Evolutionary conservation across 1,284 basidiomycete species (phyloP).

Genomic region (Mycosarcoma maydis): DNA sequence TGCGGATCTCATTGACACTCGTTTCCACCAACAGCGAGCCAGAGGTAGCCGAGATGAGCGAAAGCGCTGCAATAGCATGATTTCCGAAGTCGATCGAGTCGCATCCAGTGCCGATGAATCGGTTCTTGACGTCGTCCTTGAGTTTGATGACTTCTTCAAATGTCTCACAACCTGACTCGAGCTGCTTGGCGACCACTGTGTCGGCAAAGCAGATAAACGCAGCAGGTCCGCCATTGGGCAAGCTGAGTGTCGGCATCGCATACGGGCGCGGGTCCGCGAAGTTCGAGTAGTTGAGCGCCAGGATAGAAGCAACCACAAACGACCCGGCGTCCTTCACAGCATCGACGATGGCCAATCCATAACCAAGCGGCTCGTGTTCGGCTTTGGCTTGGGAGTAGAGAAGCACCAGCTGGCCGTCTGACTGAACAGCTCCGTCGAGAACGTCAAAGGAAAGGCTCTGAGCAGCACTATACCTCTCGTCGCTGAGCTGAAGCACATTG

Average conservation of each 20-base stretch:
- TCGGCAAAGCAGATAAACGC: constrained; percentile 60
- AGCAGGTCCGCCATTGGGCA: constrained; percentile 58
- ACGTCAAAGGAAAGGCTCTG: constrained; percentile 36
- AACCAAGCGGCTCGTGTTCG: constrained; percentile 30
- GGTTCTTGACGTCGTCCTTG: constrained; percentile 57
- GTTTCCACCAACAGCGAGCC: constrained; percentile 58
- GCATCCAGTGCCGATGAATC: constrained; percentile 62
- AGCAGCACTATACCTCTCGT: constrained; percentile 50
- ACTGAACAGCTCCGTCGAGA: constrained; percentile 35
- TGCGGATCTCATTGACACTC: constrained; percentile 34
- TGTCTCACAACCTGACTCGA: constrained; percentile 25
- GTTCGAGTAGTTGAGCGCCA: constrained; percentile 26
- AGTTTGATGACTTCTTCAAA: constrained; percentile 67
- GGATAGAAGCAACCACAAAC: constrained; percentile 33
- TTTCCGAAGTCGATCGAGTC: constrained; percentile 23
- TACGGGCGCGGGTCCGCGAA: constrained; percentile 55
- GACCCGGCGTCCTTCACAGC: constrained; percentile 32
- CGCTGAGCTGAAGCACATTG: constrained; percentile 40
- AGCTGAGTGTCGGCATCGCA: constrained; percentile 47
- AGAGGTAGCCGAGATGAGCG: constrained; percentile 58
- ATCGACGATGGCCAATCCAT: constrained; percentile 44
- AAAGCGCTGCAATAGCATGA: constrained; percentile 41
- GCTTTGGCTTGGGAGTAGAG: constrained; percentile 44
- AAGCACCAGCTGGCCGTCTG: constrained; percentile 40
- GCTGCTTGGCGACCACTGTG: constrained; percentile 51